Evolutionary conservation across 495 filamentous ascomycete genomes (phyloP).

Genomic region (Xylaria sp.): DNA sequence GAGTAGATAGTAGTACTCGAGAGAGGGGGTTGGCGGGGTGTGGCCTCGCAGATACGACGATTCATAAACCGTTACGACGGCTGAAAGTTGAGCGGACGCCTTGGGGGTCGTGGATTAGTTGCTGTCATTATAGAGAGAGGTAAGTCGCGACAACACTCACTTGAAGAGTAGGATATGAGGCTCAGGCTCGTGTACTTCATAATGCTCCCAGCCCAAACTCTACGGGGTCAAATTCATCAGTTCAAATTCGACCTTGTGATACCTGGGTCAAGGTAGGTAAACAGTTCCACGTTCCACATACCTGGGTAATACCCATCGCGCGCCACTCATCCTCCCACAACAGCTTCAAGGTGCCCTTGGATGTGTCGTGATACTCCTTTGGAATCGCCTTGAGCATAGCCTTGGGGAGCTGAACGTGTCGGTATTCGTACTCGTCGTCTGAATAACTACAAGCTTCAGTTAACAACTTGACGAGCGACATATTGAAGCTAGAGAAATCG

Average conservation of each 20-base stretch:
- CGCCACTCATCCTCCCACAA: conserved; percentile 99
- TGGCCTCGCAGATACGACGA: conserved; percentile 15
- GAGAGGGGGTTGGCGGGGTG: neutral
- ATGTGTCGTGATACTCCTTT: conserved; percentile 89
- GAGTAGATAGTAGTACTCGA: conserved; percentile 37
- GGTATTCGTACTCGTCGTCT: conserved; percentile 89
- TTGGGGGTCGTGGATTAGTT: conserved; percentile 41
- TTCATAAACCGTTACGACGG: conserved; percentile 59
- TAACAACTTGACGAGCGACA: conserved; percentile 20
- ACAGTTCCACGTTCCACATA: conserved; percentile 46
- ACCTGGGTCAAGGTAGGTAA: neutral
- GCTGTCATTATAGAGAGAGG: neutral
- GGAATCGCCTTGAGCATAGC: conserved; percentile 97
- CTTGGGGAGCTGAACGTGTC: conserved; percentile 96
- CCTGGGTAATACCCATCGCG: conserved; percentile 94
- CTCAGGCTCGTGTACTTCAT: conserved; percentile 98
- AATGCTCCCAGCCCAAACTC: conserved; percentile 99
- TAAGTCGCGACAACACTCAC: conserved; percentile 58
- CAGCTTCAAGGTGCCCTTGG: conserved; percentile 91
- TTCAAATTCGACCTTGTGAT: neutral
- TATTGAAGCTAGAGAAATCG: neutral
- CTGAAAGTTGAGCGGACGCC: conserved; percentile 87
- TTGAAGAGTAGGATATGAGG: conserved; percentile 98
- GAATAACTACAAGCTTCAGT: conserved; percentile 66
- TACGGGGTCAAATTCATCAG: conserved; percentile 48